Conservation (phyloP, 2,329 filamentous ascomycete genomes). For the Cryphonectria nitschkei region DNA sequence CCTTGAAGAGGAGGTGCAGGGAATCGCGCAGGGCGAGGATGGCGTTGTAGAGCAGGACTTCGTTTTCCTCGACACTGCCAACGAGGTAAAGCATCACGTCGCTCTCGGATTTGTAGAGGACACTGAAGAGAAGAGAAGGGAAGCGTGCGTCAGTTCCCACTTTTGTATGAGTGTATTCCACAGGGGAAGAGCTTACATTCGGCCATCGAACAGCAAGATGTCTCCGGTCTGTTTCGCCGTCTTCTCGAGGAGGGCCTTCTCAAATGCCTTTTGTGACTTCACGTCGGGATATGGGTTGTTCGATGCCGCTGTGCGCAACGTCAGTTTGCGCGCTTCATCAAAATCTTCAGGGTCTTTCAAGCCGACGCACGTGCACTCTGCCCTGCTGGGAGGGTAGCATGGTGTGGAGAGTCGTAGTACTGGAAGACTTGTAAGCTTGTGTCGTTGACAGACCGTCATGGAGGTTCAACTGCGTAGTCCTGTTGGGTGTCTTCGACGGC, state of each 20-base stretch:
- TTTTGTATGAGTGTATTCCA: background rate
- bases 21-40: slow-evolving; percentile 89
- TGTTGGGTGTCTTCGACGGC: slow-evolving; percentile 42
- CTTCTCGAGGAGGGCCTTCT: slow-evolving; percentile 94
- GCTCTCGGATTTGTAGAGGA: slow-evolving; percentile 97
- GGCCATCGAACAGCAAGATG: slow-evolving; percentile 96
- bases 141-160: background rate
- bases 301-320: slow-evolving; percentile 37
- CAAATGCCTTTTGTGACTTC: slow-evolving; percentile 94
- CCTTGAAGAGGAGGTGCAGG: slow-evolving; percentile 91
- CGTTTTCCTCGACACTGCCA: slow-evolving; percentile 90
- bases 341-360: slow-evolving; percentile 26
- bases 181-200: slow-evolving; percentile 53
- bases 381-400: slow-evolving; percentile 38
- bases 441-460: background rate
- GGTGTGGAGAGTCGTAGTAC: slow-evolving; percentile 74
- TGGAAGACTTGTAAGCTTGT: slow-evolving; percentile 24
- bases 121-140: slow-evolving; percentile 38
- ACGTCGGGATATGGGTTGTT: slow-evolving; percentile 81
- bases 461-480: background rate
- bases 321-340: slow-evolving; percentile 16
- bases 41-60: slow-evolving; percentile 94
- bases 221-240: slow-evolving; percentile 94
- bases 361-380: slow-evolving; percentile 33
- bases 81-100: slow-evolving; percentile 97